Evolutionary conservation across 1,284 basidiomycete genomes (phyloP), one percentile per base, ranked within the genome.

Genomic region (Pholiota adiposa): DNA sequence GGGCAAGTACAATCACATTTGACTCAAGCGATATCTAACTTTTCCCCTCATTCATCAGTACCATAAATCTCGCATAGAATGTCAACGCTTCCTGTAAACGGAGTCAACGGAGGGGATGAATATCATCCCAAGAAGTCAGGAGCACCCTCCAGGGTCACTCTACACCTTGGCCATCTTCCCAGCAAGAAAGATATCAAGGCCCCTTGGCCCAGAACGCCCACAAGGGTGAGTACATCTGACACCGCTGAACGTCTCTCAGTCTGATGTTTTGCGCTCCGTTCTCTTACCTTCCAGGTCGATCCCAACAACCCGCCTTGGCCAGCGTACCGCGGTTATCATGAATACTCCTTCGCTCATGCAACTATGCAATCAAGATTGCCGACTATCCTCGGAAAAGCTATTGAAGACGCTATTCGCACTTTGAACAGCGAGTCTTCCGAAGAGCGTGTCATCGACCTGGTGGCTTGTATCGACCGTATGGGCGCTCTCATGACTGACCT

Each of bases 241-340:
- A 43, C 34, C 19, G 23, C 23, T 25, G 4, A 19, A 16, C 14
- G 23, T 14, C 21, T 5, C 25, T 25, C 44, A 27, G 25, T 52
- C 18, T 50, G 4, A 41, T 11, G 34, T 56, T 18, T 21, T 31
- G 8, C n/a, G 21, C n/a, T 11, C n/a, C 31, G 4, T 38, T 34
- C 25, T 50, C 25, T 16, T 16, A n/a, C 52, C 34, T 50, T 51
- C 5, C 40, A 90, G 88, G 82, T 92, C 58, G 88, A 96, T 74
- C 93, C 94, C 40, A 94, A 98, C 79, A 95, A 97, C 79, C 96
- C 96, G 31, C 96, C 96, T 52, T 98, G 95, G 96, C 96, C 96
- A 29, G 95, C 92, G 0, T 95, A 88, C 79, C 89, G 95, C 63
- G 96, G 96, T 8, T 97, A 97, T 77, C 95, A 97, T 75, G 93